phyloP scores from a whole-genome alignment of 306 rosid species.

The Fragaria iinumae region DNA sequence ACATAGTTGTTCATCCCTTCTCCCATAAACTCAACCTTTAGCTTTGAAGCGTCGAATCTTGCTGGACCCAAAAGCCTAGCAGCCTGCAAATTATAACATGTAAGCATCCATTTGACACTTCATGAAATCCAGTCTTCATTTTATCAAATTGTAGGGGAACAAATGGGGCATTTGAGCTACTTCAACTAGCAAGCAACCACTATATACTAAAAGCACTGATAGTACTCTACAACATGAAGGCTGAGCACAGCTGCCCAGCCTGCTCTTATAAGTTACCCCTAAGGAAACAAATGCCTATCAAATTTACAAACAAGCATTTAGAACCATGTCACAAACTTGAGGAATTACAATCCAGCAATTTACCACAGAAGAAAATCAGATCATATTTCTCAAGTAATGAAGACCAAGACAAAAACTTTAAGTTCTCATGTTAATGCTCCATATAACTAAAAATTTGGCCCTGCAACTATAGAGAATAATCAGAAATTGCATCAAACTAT shows the following conservation, averaged over 20 bases:
- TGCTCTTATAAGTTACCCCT: not conserved
- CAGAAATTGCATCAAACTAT: not conserved
- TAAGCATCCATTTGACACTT: not conserved
- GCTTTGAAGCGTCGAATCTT: constrained; percentile 82
- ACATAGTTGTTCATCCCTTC: constrained; percentile 50
- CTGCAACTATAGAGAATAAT: not conserved
- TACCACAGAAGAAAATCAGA: not conserved
- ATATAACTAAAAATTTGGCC: constrained; percentile 13
- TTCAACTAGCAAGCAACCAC: not conserved
- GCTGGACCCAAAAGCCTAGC: constrained; percentile 78
- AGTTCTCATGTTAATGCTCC: constrained; percentile 3
- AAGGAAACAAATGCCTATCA: not conserved
- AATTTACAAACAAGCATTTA: not conserved
- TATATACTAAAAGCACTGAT: not conserved
- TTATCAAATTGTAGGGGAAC: not conserved
- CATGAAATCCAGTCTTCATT: not conserved
- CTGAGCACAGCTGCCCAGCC: not conserved
- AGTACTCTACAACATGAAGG: not conserved
- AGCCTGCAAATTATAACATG: constrained; percentile 41
- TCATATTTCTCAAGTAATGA: not conserved
- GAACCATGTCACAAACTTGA: not conserved
- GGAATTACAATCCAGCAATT: not conserved
- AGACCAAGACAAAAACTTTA: not conserved
- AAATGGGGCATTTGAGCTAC: not conserved
- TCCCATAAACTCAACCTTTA: constrained; percentile 67